Evolutionary conservation across 2,329 filamentous ascomycete species (phyloP), one percentile per base, ranked within the genome.

Genomic region (Rhynchosporium graminicola): DNA sequence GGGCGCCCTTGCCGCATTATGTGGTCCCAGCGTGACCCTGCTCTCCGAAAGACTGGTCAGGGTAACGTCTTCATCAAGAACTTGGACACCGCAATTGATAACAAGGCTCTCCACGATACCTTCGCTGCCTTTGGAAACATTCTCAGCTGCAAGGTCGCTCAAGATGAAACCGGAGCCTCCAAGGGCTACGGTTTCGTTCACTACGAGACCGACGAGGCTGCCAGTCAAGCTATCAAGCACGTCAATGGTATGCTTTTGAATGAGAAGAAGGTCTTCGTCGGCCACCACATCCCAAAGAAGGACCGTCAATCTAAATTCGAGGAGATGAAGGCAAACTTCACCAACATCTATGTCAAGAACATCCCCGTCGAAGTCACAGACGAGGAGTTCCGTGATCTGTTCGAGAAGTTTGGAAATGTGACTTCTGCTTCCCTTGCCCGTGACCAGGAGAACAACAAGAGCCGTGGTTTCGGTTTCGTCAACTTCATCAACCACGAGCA

Each of bases 51-150:
- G 89, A 99, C 92, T 72, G 95, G 95, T 70, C 92, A 97, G 82
- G 95, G 95, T 78, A 99, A 99, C 77, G 94, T 99, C 74, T 99
- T 99, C 86, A 99, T 99, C 87, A 99, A 99, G 89, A 99, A 99
- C 83, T 85, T 99, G 70, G 95, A 99, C 79, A 89, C 89, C 71
- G 95, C 95, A 73, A 99, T 99, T 74, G 95, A 99, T 82, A 99
- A 99, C 89, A 99, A 99, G 87, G 95, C 95, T 77, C 90, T 99
- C 63, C 95, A 99, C 83, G 95, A 99, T 80, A 99, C 95, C 74
- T 99, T 99, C 77, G 91, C 94, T 72, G 94, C 95, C 73, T 99
- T 99, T 74, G 95, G 95, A 75, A 98, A 98, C 87, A 99, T 99
- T 74, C 85, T 99, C 71, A 96, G 91, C 83, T 99, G 95, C 91